Conservation (phyloP, 2,329 filamentous ascomycete genomes). For the Xylariaceae sp. region DNA sequence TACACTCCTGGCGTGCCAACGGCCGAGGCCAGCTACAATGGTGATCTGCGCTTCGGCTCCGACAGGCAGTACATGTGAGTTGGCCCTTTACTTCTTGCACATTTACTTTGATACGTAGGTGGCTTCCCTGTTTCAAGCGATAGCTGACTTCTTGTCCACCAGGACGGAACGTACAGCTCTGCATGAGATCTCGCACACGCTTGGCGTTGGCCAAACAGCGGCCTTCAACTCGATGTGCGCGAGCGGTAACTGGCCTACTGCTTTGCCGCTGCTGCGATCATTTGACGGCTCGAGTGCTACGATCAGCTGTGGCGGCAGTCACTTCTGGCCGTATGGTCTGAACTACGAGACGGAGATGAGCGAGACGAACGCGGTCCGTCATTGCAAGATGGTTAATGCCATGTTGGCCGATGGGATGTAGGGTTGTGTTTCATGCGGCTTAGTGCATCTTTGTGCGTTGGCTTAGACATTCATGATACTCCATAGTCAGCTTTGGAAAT, state of each 20-base stretch:
- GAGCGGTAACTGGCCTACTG: slow-evolving; percentile 37
- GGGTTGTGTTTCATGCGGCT: neutral
- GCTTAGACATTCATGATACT: too few species aligned
- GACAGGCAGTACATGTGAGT: slow-evolving; percentile 44
- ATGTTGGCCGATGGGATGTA: slow-evolving; percentile 40
- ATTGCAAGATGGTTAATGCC: slow-evolving; percentile 38
- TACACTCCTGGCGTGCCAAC: slow-evolving; percentile 41
- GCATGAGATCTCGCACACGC: slow-evolving; percentile 44
- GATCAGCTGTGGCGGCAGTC: slow-evolving; percentile 32
- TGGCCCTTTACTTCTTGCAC: too few species aligned
- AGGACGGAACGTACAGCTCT: slow-evolving; percentile 42
- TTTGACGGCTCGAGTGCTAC: slow-evolving; percentile 34
- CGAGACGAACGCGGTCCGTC: slow-evolving; percentile 39
- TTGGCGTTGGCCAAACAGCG: slow-evolving; percentile 41
- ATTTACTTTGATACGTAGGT: neutral
- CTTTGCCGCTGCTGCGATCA: slow-evolving; percentile 33
- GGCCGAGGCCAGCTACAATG: slow-evolving; percentile 42
- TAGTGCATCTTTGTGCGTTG: too few species aligned
- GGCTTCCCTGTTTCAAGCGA: too few species aligned
- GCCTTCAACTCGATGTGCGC: slow-evolving; percentile 36
- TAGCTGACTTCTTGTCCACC: too few species aligned
- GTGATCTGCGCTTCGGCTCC: slow-evolving; percentile 42
- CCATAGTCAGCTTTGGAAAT: too few species aligned
- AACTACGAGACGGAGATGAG: slow-evolving; percentile 41
- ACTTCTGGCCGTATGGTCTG: slow-evolving; percentile 37